Conservation (phyloP, 73 alveolate genomes). For the Tetrahymena borealis region DNA sequence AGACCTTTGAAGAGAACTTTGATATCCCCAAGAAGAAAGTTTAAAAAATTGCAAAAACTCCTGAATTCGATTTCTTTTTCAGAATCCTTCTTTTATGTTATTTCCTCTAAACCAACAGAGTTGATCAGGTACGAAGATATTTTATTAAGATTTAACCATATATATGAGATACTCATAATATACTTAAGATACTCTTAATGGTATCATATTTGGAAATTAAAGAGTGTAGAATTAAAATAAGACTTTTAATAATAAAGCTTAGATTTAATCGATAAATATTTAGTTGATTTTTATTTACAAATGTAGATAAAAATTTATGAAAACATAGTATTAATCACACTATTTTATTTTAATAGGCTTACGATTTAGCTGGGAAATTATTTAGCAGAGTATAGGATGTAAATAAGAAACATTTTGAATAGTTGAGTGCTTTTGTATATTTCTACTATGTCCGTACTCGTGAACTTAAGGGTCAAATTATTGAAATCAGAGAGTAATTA, state of each 20-base stretch:
- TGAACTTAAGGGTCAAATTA: background rate
- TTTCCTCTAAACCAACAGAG: background rate
- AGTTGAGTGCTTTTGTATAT: background rate
- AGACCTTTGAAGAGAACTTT: slow-evolving; percentile 19
- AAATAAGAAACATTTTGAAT: background rate
- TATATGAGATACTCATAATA: background rate
- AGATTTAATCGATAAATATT: too few relatives aligned
- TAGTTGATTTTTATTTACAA: too few relatives aligned
- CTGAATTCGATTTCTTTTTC: slow-evolving; percentile 18
- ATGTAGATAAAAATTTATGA: too few relatives aligned
- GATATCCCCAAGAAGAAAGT: slow-evolving; percentile 3
- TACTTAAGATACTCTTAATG: background rate
- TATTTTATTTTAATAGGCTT: background rate
- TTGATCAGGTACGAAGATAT: slow-evolving; percentile 5
- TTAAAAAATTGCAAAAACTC: background rate
- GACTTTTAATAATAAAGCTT: too few relatives aligned
- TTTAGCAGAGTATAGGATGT: background rate
- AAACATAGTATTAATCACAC: background rate
- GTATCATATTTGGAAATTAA: too few relatives aligned
- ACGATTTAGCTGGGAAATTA: background rate
- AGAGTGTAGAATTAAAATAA: too few relatives aligned
- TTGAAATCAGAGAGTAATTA: background rate
- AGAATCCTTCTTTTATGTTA: slow-evolving; percentile 6
- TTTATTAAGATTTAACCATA: background rate
- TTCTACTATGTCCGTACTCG: background rate